Evolutionary conservation across 805 yeast species (phyloP).

Genomic region (Yamadazyma insecticola): DNA sequence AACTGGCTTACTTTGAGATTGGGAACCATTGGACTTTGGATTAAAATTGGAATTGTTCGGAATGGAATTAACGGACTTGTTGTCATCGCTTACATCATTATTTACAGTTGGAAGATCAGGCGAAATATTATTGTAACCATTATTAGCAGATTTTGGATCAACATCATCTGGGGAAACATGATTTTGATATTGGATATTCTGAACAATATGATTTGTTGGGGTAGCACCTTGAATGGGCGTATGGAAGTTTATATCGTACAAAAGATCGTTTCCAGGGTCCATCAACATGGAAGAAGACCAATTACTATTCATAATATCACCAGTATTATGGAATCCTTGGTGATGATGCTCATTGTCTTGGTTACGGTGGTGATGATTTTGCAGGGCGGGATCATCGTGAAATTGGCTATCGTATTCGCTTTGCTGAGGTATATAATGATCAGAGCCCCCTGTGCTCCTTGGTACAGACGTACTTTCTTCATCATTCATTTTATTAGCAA

Average conservation of each 20-base stretch:
- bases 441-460: too few species aligned
- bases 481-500: too few species aligned
- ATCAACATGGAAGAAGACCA: constrained; percentile 33
- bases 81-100: too few species aligned
- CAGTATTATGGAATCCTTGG: neutral
- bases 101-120: too few species aligned
- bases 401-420: too few species aligned
- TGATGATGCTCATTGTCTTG: too few species aligned
- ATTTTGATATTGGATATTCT: constrained; percentile 28
- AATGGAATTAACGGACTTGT: too few species aligned
- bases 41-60: too few species aligned
- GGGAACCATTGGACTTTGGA: neutral
- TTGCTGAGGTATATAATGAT: too few species aligned
- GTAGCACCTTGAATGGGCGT: constrained; percentile 10
- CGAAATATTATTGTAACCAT: neutral
- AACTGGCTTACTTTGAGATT: neutral
- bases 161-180: constrained; percentile 12
- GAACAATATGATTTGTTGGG: constrained; percentile 20
- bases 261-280: constrained; percentile 25
- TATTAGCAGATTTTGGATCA: neutral
- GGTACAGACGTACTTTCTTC: too few species aligned
- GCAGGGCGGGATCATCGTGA: too few species aligned
- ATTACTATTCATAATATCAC: constrained; percentile 15
- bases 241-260: constrained; percentile 30
- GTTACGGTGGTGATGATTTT: too few species aligned